These are phyloP conservation scores for Dendrostoma leiphaemia DNA, from an alignment of 2,329 filamentous ascomycete genomes.

Conservation along the genomic window DNA sequence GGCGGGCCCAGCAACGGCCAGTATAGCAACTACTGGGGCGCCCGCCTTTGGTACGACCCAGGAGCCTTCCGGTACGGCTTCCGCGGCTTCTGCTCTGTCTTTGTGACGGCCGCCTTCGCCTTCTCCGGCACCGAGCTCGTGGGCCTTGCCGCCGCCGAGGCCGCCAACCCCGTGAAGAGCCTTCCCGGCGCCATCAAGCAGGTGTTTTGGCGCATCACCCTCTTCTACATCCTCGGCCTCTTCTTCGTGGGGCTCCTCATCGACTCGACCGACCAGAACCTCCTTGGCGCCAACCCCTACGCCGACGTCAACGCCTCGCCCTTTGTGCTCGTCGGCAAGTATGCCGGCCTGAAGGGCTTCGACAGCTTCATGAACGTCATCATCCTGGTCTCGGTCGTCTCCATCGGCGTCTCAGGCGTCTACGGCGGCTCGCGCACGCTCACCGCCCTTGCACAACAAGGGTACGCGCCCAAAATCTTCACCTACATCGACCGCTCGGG, in stretches of 20 bases:
- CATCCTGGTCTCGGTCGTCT: constrained; percentile 57
- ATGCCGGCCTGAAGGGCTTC: constrained; percentile 50
- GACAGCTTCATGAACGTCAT: constrained; percentile 59
- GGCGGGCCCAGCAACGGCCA: constrained; percentile 52
- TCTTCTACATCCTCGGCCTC: constrained; percentile 54
- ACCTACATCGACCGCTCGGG: constrained; percentile 56
- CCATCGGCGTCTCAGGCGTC: constrained; percentile 57
- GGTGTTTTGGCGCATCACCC: constrained; percentile 58
- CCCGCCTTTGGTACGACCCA: constrained; percentile 47
- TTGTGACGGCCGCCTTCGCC: constrained; percentile 71
- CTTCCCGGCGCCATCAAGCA: constrained; percentile 84
- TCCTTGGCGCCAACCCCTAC: constrained; percentile 48
- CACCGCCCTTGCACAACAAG: constrained; percentile 57
- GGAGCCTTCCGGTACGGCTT: constrained; percentile 69
- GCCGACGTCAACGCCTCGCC: constrained; percentile 47
- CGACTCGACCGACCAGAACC: constrained; percentile 40
- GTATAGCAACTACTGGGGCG: constrained; percentile 48
- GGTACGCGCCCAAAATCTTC: constrained; percentile 56
- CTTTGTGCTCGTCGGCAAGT: constrained; percentile 56
- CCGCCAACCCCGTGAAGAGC: constrained; percentile 66
- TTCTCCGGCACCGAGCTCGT: constrained; percentile 74
- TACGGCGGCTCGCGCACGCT: constrained; percentile 60
- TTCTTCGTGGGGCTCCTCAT: constrained; percentile 52
- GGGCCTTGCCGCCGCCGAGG: constrained; percentile 72
- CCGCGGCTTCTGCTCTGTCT: constrained; percentile 69